Conservation (phyloP, 2,329 filamentous ascomycete genomes). For the Neopestalotiopsis sp. region DNA sequence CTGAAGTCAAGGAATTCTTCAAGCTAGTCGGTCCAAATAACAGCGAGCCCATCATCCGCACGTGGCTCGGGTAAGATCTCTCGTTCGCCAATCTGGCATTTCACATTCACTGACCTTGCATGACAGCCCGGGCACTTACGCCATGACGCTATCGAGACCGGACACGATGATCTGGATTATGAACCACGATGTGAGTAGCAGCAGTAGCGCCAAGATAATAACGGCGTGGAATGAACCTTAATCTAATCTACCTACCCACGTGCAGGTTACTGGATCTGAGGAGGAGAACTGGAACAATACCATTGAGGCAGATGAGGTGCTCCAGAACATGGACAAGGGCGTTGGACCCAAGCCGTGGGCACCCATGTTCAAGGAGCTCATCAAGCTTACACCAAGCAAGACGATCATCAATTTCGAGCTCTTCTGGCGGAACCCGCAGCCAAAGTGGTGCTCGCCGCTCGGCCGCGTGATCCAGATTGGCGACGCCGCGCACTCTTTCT, state of each 20-base stretch:
- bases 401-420: slow-evolving; percentile 47
- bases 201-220: slow-evolving; percentile 13
- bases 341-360: slow-evolving; percentile 38
- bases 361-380: slow-evolving; percentile 39
- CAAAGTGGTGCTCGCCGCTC: slow-evolving; percentile 41
- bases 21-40: slow-evolving; percentile 47
- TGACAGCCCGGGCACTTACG: slow-evolving; percentile 47
- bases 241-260: neutral
- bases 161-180: slow-evolving; percentile 45
- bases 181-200: slow-evolving; percentile 40
- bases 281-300: slow-evolving; percentile 44
- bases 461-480: slow-evolving; percentile 44
- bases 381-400: slow-evolving; percentile 37
- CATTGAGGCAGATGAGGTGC: slow-evolving; percentile 40
- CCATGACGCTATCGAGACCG: slow-evolving; percentile 38
- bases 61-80: slow-evolving; percentile 48
- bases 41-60: slow-evolving; percentile 49
- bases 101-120: slow-evolving; percentile 25
- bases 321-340: slow-evolving; percentile 42
- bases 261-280: slow-evolving; percentile 38
- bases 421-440: slow-evolving; percentile 46
- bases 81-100: slow-evolving; percentile 39
- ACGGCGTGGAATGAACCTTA: neutral
- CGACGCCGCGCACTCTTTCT: slow-evolving; percentile 47
- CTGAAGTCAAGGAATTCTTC: slow-evolving; percentile 44